These are phyloP conservation scores for Quercus ilex DNA, from an alignment of 306 rosid species.

Conservation along the genomic window DNA sequence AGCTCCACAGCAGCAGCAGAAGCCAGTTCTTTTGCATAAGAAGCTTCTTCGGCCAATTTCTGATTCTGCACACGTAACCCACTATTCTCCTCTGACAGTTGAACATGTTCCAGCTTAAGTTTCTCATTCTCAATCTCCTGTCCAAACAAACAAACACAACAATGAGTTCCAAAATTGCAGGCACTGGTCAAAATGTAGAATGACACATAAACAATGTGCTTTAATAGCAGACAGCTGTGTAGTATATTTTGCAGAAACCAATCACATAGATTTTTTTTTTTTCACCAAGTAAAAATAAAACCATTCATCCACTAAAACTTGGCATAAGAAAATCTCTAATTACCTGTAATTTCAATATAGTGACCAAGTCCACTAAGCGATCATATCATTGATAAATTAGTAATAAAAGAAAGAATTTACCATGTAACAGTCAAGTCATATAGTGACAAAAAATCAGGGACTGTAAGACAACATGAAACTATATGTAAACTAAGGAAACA, in stretches of 20 bases:
- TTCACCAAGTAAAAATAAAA: neutral
- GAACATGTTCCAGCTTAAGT: conserved; percentile 81
- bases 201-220: conserved; percentile 6
- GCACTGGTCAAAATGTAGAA: neutral
- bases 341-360: neutral
- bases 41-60: conserved; percentile 96
- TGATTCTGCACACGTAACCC: conserved; percentile 92
- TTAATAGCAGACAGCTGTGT: neutral
- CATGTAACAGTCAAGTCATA: neutral
- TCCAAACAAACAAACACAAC: conserved; percentile 9
- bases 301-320: neutral
- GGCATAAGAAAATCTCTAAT: neutral
- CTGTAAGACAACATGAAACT: neutral
- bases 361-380: neutral
- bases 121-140: conserved; percentile 95
- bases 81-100: conserved; percentile 86
- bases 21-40: conserved; percentile 95
- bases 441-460: too few species aligned
- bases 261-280: neutral
- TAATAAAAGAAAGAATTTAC: neutral
- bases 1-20: conserved; percentile 99
- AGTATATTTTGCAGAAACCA: neutral
- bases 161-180: conserved; percentile 13
- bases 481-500: neutral
- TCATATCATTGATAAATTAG: neutral